A percentile compares a stretch with the other conserved stretches of the same genome.
phyloP scores from a whole-genome alignment of 495 filamentous ascomycete species.

The Patellaria atrata region DNA sequence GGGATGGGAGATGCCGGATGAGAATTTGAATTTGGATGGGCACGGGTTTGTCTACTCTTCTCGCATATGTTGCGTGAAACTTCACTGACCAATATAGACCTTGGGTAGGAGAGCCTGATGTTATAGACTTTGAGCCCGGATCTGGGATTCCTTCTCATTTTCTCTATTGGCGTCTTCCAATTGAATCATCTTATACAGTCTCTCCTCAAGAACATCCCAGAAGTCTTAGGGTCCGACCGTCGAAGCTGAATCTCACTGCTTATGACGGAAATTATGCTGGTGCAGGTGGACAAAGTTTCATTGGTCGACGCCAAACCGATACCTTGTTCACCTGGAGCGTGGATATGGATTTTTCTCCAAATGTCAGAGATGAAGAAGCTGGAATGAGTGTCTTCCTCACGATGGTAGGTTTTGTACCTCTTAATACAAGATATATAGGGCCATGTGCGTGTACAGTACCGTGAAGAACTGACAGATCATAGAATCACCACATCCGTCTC shows the following conservation, averaged over 20 bases:
- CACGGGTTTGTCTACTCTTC: constrained; percentile 6
- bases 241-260: constrained; percentile 33
- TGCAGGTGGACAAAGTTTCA: constrained; percentile 31
- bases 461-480: constrained; percentile 7
- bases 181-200: constrained; percentile 26
- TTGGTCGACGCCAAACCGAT: constrained; percentile 35
- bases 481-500: constrained; percentile 39
- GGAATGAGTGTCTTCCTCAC: constrained; percentile 31
- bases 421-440: not conserved
- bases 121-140: constrained; percentile 27
- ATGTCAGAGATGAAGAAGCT: constrained; percentile 17
- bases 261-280: constrained; percentile 10
- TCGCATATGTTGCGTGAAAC: no score
- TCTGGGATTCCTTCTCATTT: constrained; percentile 32
- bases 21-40: constrained; percentile 23
- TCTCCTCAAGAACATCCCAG: constrained; percentile 26
- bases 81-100: constrained; percentile 20
- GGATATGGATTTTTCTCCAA: constrained; percentile 30
- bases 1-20: constrained; percentile 25
- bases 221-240: constrained; percentile 31
- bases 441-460: not conserved
- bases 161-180: constrained; percentile 35
- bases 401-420: not conserved
- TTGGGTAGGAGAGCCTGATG: constrained; percentile 28
- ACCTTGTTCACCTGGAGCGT: constrained; percentile 36